Evolutionary conservation across 2,329 filamentous ascomycete genomes (phyloP), one percentile per base, ranked within the genome.

Genomic region (Colletotrichum salicis): DNA sequence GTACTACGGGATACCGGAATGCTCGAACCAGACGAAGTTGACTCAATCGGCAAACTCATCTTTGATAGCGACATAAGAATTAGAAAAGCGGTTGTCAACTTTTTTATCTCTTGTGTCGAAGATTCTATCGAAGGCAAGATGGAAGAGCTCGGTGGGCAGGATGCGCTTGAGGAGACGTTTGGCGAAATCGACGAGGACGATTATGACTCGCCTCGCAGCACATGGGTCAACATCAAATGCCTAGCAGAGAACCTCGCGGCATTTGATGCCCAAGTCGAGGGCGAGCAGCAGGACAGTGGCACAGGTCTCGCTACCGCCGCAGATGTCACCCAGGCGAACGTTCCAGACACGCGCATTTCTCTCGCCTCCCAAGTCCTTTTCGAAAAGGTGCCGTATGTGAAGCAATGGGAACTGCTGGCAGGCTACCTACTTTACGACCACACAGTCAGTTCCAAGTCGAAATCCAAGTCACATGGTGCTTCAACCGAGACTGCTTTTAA

Each of bases 361-460:
- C 87, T 97, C 33, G 96, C 96, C 22, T 93, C 95, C 0, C 93
- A 97, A 79, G 93, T 92, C 0, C 87, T 98, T 5, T 97, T 94
- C 77, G 93, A 96, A 74, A 92, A 93, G 76, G 89, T 98, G 72
- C 86, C 90, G 0, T 94, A 96, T 76, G 88, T 98, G 35, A 90
- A 91, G 75, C 91, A 95, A 69, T 99, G 96, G 96, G 94, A 97
- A 78, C 88, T 93, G 5, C 83, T 99, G 68, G 93, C 95, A 31
- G 95, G 95, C 19, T 99, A 98, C 80, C 88, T 99, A 7, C 86
- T 99, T 2, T 97, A 94, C 79, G 96, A 99, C 77, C 95, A 98
- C 80, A 96, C 95, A 0, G 87, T 87, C 1, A 90, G 88, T 78
- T 83, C 78, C 79, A 88, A 83, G 74, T 79, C 82, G 84, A 91